These are phyloP conservation scores for Triadica sebifera DNA, from an alignment of 345 rosid genomes.

Conservation along the genomic window DNA sequence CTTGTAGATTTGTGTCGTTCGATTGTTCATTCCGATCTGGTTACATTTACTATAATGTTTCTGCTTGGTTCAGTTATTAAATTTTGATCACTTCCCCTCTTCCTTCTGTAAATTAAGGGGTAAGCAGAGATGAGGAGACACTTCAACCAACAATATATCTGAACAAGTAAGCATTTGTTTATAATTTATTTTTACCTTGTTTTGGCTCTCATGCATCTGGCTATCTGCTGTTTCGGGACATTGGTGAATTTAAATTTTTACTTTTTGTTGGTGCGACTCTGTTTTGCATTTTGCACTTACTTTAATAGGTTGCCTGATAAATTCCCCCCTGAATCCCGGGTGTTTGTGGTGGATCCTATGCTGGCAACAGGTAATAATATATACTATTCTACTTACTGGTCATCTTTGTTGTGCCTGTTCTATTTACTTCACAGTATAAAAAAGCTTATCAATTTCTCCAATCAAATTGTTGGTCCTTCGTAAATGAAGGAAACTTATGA, in stretches of 20 bases:
- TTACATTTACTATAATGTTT: not conserved
- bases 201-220: not conserved
- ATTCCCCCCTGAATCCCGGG: slow-evolving; percentile 57
- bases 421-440: not conserved
- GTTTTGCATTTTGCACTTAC: slow-evolving; percentile 18
- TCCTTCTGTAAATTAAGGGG: slow-evolving; percentile 41
- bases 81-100: not conserved
- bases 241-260: not conserved
- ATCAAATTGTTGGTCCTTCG: not conserved
- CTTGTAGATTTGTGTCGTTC: no score
- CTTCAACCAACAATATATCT: slow-evolving; percentile 80
- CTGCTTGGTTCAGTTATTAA: slow-evolving; percentile 13
- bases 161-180: slow-evolving; percentile 64
- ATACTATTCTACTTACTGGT: not conserved
- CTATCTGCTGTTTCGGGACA: not conserved
- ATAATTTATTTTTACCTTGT: not conserved
- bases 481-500: not conserved
- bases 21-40: not conserved
- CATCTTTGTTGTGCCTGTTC: not conserved
- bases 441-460: not conserved
- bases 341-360: slow-evolving; percentile 89
- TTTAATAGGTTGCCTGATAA: slow-evolving; percentile 70
- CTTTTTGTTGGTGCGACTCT: not conserved
- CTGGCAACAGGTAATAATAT: slow-evolving; percentile 71
- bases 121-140: slow-evolving; percentile 77